A percentile compares a stretch with the other conserved stretches of the same genome.
These are phyloP conservation scores for Colletotrichum sublineola DNA, from an alignment of 2,329 filamentous ascomycete species.

Conservation along the genomic window DNA sequence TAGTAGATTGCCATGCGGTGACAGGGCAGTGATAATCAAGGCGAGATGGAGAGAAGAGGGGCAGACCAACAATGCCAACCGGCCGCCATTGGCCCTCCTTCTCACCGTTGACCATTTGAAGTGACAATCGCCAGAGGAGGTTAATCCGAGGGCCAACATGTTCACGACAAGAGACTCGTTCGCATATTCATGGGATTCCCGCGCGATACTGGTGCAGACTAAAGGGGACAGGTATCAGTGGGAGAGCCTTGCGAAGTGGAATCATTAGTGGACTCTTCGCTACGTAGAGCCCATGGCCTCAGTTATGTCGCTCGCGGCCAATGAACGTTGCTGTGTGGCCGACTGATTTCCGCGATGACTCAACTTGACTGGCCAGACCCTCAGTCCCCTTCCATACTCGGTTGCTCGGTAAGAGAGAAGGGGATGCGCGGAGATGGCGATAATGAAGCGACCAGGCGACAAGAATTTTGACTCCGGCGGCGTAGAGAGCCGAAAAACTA, in stretches of 20 bases:
- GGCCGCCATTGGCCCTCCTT: slow-evolving; percentile 17
- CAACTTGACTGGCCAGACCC: slow-evolving; percentile 18
- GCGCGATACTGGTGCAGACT: neutral
- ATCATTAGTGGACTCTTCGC: slow-evolving; percentile 1
- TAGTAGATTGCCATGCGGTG: slow-evolving; percentile 19
- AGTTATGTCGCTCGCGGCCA: slow-evolving; percentile 8
- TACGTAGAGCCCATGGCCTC: neutral
- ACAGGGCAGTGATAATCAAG: slow-evolving; percentile 19
- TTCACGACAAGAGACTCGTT: neutral
- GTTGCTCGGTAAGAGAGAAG: neutral
- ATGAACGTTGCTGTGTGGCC: slow-evolving; percentile 9
- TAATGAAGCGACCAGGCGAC: neutral
- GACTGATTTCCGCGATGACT: slow-evolving; percentile 31
- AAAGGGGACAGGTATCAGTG: neutral
- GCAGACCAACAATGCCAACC: neutral
- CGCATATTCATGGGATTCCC: neutral
- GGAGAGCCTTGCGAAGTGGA: neutral
- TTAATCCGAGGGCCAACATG: slow-evolving; percentile 16
- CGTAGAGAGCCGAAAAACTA: neutral
- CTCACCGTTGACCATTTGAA: slow-evolving; percentile 18
- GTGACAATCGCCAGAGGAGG: slow-evolving; percentile 9
- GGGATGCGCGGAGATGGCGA: neutral
- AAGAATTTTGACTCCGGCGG: slow-evolving; percentile 4
- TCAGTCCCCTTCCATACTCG: slow-evolving; percentile 8
- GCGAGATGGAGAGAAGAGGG: slow-evolving; percentile 13